A percentile compares a stretch with the other conserved stretches of the same genome.
phyloP scores from a whole-genome alignment of 495 filamentous ascomycete genomes.

The Sphaerosporella brunnea region DNA sequence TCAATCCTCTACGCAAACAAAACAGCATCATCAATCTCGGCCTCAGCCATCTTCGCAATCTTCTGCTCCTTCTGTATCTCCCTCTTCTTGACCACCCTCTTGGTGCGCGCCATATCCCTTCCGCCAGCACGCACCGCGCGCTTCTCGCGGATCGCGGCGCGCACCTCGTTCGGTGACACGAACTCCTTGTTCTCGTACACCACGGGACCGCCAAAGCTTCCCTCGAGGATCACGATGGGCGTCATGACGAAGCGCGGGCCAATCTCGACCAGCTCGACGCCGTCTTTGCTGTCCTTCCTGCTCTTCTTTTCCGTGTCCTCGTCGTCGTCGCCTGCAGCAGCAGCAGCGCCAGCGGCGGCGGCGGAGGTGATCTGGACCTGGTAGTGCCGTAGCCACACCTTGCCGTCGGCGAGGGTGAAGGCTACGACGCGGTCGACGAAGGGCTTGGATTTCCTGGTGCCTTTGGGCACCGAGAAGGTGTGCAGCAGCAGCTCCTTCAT shows the following conservation, averaged over 20 bases:
- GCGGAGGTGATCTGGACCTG: conserved; percentile 48
- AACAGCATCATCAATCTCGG: conserved; percentile 60
- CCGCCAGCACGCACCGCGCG: conserved; percentile 59
- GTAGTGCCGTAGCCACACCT: conserved; percentile 92
- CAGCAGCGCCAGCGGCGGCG: conserved; percentile 12
- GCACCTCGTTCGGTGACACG: conserved; percentile 85
- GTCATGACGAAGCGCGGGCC: conserved; percentile 89
- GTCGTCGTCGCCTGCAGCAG: conserved; percentile 12
- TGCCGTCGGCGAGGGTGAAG: conserved; percentile 82
- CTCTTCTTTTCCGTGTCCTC: conserved; percentile 29
- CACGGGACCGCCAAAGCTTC: conserved; percentile 85
- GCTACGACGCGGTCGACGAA: conserved; percentile 91
- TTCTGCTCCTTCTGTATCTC: conserved; percentile 54
- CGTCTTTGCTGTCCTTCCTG: conserved; percentile 28
- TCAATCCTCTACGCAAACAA: conserved; percentile 64
- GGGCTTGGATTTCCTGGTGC: conserved; percentile 74
- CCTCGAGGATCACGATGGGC: conserved; percentile 89
- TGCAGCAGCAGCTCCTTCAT: conserved; percentile 79
- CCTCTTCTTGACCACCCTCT: conserved; percentile 53
- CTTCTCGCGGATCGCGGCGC: conserved; percentile 53
- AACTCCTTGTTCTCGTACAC: conserved; percentile 99
- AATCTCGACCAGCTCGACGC: conserved; percentile 76
- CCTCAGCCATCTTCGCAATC: conserved; percentile 34
- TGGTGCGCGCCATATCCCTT: conserved; percentile 52
- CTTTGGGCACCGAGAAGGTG: conserved; percentile 84